These are phyloP conservation scores for Lodderomyces orthopsilosis DNA, from an alignment of 1,139 yeast genomes.

Conservation along the genomic window DNA sequence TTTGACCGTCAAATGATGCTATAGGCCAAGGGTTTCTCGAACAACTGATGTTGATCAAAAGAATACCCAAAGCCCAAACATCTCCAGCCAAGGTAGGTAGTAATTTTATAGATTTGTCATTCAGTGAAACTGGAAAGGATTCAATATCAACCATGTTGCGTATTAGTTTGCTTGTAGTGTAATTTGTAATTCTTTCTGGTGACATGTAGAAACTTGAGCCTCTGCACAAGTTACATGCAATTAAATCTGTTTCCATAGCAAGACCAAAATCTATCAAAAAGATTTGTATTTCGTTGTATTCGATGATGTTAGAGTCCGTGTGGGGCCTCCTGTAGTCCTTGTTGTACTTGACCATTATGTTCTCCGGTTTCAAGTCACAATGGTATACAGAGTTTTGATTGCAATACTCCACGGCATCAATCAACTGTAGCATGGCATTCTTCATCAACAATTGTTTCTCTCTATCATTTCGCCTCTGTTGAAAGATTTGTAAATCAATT, in stretches of 20 bases:
- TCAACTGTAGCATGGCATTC: slow-evolving; percentile 69
- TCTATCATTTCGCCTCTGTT: slow-evolving; percentile 28
- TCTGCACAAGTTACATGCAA: slow-evolving; percentile 73
- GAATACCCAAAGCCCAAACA: slow-evolving; percentile 85
- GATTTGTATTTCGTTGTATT: slow-evolving; percentile 56
- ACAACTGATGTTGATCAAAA: slow-evolving; percentile 75
- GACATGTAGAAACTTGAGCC: slow-evolving; percentile 94
- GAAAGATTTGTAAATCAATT: slow-evolving; percentile 62
- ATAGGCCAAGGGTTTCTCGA: slow-evolving; percentile 91
- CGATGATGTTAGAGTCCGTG: slow-evolving; percentile 21
- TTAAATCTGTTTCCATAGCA: slow-evolving; percentile 58
- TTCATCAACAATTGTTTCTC: slow-evolving; percentile 50
- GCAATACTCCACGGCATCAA: slow-evolving; percentile 71
- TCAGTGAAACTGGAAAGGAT: slow-evolving; percentile 25
- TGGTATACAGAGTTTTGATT: slow-evolving; percentile 69
- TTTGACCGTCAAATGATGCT: slow-evolving; percentile 59
- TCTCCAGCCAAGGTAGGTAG: slow-evolving; percentile 81
- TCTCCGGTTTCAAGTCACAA: slow-evolving; percentile 92
- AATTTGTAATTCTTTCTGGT: slow-evolving; percentile 72
- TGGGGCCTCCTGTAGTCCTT: slow-evolving; percentile 23
- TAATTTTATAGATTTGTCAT: no score
- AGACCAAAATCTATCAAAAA: slow-evolving; percentile 84
- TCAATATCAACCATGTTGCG: slow-evolving; percentile 29
- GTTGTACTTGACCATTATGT: slow-evolving; percentile 56
- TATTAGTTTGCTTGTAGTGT: slow-evolving; percentile 31